phyloP scores from a whole-genome alignment of 768 basidiomycete species.

The Candolleomyces eurysporus region DNA sequence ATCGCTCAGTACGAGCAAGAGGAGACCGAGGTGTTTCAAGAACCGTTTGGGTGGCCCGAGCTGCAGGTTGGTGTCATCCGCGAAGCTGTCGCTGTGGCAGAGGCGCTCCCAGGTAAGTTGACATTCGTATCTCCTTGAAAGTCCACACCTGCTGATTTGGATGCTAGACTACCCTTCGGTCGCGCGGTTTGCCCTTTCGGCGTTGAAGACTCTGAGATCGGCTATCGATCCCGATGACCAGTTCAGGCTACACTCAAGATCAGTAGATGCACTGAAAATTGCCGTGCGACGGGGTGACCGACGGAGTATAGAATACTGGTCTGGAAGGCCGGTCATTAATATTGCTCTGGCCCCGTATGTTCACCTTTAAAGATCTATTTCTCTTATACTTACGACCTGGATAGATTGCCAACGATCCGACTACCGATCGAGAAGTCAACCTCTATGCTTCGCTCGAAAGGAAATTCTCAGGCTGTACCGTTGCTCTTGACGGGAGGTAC shows the following conservation, averaged over 20 bases:
- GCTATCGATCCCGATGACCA: slow-evolving; percentile 79
- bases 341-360: slow-evolving; percentile 76
- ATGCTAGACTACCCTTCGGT: slow-evolving; percentile 75
- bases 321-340: slow-evolving; percentile 74
- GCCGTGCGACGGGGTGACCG: slow-evolving; percentile 77
- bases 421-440: slow-evolving; percentile 71
- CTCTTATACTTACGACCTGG: slow-evolving; percentile 7
- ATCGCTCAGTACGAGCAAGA: slow-evolving; percentile 37
- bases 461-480: slow-evolving; percentile 28
- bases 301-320: slow-evolving; percentile 81
- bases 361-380: slow-evolving; percentile 1
- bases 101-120: slow-evolving; percentile 80
- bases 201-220: slow-evolving; percentile 69
- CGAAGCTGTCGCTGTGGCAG: slow-evolving; percentile 89
- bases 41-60: slow-evolving; percentile 89
- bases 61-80: slow-evolving; percentile 91
- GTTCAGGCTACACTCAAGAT: slow-evolving; percentile 69
- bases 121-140: neutral
- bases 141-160: too few relatives aligned
- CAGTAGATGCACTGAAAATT: slow-evolving; percentile 68
- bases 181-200: slow-evolving; percentile 86
- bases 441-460: slow-evolving; percentile 45
- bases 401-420: slow-evolving; percentile 68
- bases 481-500: slow-evolving; percentile 57
- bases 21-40: slow-evolving; percentile 37